A percentile compares a stretch with the other conserved stretches of the same genome.
These are phyloP conservation scores for Phytophthora boehmeriae DNA, from an alignment of 352 stramenopile genomes.

Conservation along the genomic window DNA sequence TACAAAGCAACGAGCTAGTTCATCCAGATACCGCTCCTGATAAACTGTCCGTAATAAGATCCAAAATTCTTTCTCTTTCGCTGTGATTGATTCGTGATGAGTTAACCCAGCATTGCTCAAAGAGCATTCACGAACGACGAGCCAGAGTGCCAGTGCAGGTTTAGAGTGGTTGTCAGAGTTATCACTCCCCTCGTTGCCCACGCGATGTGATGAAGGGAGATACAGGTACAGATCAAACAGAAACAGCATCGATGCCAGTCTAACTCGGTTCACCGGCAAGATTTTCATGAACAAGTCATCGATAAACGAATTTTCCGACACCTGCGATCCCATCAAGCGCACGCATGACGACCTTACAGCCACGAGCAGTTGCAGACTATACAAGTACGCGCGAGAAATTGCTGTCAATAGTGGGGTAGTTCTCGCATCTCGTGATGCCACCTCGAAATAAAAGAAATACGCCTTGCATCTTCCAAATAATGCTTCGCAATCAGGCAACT, in stretches of 20 bases:
- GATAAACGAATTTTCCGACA: constrained; percentile 14
- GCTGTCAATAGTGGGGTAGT: constrained; percentile 65
- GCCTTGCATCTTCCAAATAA: constrained; percentile 53
- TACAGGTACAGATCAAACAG: constrained; percentile 77
- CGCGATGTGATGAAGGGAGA: constrained; percentile 63
- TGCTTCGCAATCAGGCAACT: constrained; percentile 66
- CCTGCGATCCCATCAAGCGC: not conserved
- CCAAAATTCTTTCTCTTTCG: constrained; percentile 57
- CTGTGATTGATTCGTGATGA: constrained; percentile 21
- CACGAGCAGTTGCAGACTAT: constrained; percentile 50
- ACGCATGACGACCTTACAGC: constrained; percentile 29
- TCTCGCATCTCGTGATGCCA: constrained; percentile 45
- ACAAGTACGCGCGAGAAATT: constrained; percentile 66
- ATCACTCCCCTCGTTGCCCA: constrained; percentile 13
- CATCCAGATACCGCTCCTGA: constrained; percentile 37
- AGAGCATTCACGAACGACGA: constrained; percentile 54
- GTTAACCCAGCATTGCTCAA: constrained; percentile 11
- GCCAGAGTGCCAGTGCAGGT: constrained; percentile 69
- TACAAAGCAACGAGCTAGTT: constrained; percentile 47
- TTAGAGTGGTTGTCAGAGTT: not conserved
- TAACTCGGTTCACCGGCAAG: constrained; percentile 45
- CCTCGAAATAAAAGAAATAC: constrained; percentile 80
- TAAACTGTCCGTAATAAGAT: constrained; percentile 56
- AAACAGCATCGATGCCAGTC: constrained; percentile 64
- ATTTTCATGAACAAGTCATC: constrained; percentile 14